Evolutionary conservation across 2,329 filamentous ascomycete species (phyloP).

Genomic region (Sporothrix dimorphospora): DNA sequence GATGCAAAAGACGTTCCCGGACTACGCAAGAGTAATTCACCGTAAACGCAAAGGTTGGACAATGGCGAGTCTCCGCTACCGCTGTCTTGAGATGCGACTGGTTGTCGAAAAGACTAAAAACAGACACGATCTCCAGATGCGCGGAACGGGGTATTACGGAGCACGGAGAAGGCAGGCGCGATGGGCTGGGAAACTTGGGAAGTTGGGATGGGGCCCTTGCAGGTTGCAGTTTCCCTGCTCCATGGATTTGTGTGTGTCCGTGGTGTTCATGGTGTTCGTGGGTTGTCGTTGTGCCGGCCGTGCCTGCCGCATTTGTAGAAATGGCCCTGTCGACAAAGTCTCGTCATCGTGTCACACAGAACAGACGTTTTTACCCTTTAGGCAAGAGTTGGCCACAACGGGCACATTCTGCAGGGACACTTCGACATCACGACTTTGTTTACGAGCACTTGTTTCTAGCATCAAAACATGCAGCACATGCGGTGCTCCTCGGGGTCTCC

Average conservation of each 20-base stretch:
- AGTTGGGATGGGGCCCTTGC: slow-evolving; percentile 1
- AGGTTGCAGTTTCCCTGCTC: slow-evolving; percentile 10
- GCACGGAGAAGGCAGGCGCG: slow-evolving; percentile 19
- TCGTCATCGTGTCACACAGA: background rate
- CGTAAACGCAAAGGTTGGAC: background rate
- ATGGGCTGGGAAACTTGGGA: background rate
- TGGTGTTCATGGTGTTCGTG: background rate
- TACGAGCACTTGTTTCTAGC: background rate
- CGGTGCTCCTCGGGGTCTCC: background rate
- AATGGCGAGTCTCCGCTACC: background rate
- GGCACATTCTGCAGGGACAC: background rate
- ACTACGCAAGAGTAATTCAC: background rate
- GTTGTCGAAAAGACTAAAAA: too few species aligned
- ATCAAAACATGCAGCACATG: slow-evolving; percentile 1
- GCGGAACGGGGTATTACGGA: background rate
- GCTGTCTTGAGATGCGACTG: background rate
- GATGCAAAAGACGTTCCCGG: background rate
- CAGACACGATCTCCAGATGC: slow-evolving; percentile 9
- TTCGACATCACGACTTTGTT: background rate
- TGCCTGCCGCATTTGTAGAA: background rate
- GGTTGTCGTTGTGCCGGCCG: background rate
- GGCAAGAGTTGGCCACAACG: slow-evolving; percentile 10
- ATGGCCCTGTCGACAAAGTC: background rate
- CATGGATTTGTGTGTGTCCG: background rate
- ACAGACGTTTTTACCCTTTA: background rate